Base-by-base conservation (phyloP, 2,329 filamentous ascomycete genomes). In the Epichloe brachyelytri region DNA sequence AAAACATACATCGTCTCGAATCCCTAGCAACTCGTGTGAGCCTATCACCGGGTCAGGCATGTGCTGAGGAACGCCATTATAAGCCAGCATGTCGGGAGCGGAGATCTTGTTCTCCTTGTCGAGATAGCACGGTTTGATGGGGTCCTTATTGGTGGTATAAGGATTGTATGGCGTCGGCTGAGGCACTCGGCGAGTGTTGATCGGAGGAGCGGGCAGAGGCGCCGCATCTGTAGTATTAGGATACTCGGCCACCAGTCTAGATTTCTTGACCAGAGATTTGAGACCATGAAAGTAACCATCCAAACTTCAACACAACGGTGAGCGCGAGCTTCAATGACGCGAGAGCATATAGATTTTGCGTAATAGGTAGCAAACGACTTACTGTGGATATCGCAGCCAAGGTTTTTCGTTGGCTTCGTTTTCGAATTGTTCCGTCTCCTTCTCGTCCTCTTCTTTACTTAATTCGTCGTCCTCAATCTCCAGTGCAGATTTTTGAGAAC, bases 1-100 rank as follows among this genome's bases (percentile, higher is more conserved):
- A 63, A 94, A 95, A 68, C 89, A 95, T 14, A 94, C 73, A 59
- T 93, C 84, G 54, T 88, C 77, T 20, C 82, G 74, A 40, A 95
- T 66, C 0, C 86, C 88, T 4, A 95, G 69, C 44, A 88, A 64
- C 14, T 80, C 74, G 62, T 93, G 83, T 0, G 86, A 90, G 3
- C 89, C 89, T 58, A 93, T 78, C 1, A 83, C 77, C 3, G 87
- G 80, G 48, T 89, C 82, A 0, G 89, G 86, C 66, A 89, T 86
- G 12, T 86, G 85, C 58, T 83, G 77, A 1, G 86, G 82, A 6
- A 93, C 71, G 8, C 87, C 86, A 2, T 75, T 70, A 58, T 86
- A 88, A 1, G 80, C 83, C 60, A 79, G 85, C 26, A 86, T 66
- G 55, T 83, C 77, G 1, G 84, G 84, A 0, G 74, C 73, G 0